Evolutionary conservation across 805 yeast genomes (phyloP), one percentile per base, ranked within the genome.

Genomic region (Cyberlindnera lachancei): DNA sequence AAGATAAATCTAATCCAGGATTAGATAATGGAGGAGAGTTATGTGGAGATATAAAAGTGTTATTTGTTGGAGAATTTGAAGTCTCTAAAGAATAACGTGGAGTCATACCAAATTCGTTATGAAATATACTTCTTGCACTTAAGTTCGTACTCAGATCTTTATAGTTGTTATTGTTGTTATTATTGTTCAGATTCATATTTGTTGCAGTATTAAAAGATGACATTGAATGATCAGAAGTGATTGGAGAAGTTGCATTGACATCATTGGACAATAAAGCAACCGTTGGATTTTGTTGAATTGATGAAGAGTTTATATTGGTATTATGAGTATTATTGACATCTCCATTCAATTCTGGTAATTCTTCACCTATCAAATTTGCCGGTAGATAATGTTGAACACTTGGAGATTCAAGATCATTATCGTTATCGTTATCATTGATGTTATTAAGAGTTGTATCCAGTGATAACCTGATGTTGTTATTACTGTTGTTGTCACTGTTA

Each of bases 351-450:
- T 35, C 50, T 12, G 44, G 31, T 4, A 48, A 27, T 23, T 47
- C 55, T 10, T 51, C 55, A 15, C 40, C 43, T 15, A 51, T 51
- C 27, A 63, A 35, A 31, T 58, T 46, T 3, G 65, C 48, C 3
- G 68, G 68, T 13, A 62, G 37, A 9, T 59, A 48, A 34, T 51
- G 49, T 31, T 58, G 55, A 21, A 59, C 53, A 14, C 59, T 45
- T 7, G 61, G 64, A 15, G 50, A 39, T 4, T 56, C 61, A 23
- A 51, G 27, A n/a, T n/a, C n/a, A n/a, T n/a, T n/a, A n/a, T n/a
- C n/a, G 7, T 54, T 53, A 6, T 46, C 56, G 10, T 45, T 56
- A 6, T 38, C 17, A 8, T 18, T n/a, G n/a, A 33, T 22, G 11
- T 27, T 29, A 11, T 24, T 14, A 13, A 15, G 30, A 18, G 13